A percentile compares a stretch with the other conserved stretches of the same genome.
Evolutionary conservation across 1,284 basidiomycete genomes (phyloP).

Genomic region (Bjerkandera adusta): DNA sequence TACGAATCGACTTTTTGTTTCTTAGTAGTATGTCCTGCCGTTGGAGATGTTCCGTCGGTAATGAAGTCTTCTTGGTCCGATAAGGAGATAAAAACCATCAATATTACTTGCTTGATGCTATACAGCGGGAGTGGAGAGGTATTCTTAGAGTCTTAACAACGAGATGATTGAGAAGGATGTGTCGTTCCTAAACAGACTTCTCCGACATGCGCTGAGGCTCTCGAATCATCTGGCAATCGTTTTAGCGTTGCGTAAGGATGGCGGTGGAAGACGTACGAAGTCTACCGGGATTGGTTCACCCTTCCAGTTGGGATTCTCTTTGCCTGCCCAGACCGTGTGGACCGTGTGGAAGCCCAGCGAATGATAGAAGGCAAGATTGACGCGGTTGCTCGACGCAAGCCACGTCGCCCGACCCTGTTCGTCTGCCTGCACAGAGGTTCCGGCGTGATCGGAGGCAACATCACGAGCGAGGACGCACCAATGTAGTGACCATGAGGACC

Average conservation of each 20-base stretch:
- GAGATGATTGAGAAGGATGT: too few relatives aligned
- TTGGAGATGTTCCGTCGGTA: too few relatives aligned
- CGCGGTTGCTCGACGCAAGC: slow-evolving; percentile 14
- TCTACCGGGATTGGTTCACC: slow-evolving; percentile 8
- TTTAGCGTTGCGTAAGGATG: not conserved
- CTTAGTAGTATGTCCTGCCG: too few relatives aligned
- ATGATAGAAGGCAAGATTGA: slow-evolving; percentile 14
- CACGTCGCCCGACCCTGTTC: not conserved
- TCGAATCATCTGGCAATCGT: not conserved
- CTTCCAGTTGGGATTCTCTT: slow-evolving; percentile 13
- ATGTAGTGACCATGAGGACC: not conserved
- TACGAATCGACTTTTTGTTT: too few relatives aligned
- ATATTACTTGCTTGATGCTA: too few relatives aligned
- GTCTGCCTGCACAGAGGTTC: slow-evolving; percentile 7
- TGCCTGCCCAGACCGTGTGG: slow-evolving; percentile 1
- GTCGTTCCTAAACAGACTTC: too few relatives aligned
- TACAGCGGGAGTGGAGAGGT: too few relatives aligned
- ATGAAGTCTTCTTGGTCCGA: too few relatives aligned
- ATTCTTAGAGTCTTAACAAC: too few relatives aligned
- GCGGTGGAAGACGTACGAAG: slow-evolving; percentile 5
- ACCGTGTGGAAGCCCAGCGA: slow-evolving; percentile 9
- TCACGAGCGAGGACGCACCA: not conserved
- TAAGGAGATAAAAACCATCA: too few relatives aligned
- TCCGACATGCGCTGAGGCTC: too few relatives aligned
- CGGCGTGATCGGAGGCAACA: not conserved